phyloP scores from a whole-genome alignment of 2,329 filamentous ascomycete genomes.

The Metarhizium rileyi region DNA sequence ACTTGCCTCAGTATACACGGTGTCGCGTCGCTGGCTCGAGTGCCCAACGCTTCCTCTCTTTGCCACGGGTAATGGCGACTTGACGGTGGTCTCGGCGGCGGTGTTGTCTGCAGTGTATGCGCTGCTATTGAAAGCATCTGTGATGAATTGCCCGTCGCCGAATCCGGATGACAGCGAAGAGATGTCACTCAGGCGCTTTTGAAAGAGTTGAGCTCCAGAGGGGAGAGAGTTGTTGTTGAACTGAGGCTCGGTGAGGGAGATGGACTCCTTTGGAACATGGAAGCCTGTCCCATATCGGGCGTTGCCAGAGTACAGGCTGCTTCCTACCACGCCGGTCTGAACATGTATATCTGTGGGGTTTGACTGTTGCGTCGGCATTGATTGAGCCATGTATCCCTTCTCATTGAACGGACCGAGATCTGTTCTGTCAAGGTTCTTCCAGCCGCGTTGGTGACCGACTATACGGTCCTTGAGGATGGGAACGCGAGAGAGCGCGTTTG shows the following conservation, averaged over 20 bases:
- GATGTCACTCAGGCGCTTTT: constrained; percentile 35
- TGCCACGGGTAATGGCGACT: constrained; percentile 6
- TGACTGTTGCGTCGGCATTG: neutral
- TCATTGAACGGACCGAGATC: constrained; percentile 12
- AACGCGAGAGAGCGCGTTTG: constrained; percentile 16
- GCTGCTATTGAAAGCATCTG: constrained; percentile 12
- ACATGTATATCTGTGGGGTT: constrained; percentile 5
- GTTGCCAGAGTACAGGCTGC: constrained; percentile 1
- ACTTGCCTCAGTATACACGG: constrained; percentile 41
- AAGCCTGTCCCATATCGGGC: neutral
- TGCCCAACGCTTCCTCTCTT: constrained; percentile 8
- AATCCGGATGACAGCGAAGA: constrained; percentile 57
- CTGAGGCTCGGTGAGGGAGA: constrained; percentile 8
- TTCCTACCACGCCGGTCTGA: constrained; percentile 7
- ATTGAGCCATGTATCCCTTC: constrained; percentile 5
- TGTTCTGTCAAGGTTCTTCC: constrained; percentile 24
- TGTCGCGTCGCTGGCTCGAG: constrained; percentile 29
- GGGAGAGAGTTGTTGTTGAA: constrained; percentile 8
- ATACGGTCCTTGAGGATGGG: constrained; percentile 26
- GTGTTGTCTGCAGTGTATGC: constrained; percentile 17
- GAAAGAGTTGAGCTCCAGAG: constrained; percentile 14
- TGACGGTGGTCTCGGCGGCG: constrained; percentile 10
- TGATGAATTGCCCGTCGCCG: constrained; percentile 49
- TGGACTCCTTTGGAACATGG: constrained; percentile 4
- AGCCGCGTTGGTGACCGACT: constrained; percentile 17